Percentiles rank a stretch among this genome's conserved stretches.
These are phyloP conservation scores for Xylaria curta DNA, from an alignment of 495 filamentous ascomycete species.

Conservation along the genomic window DNA sequence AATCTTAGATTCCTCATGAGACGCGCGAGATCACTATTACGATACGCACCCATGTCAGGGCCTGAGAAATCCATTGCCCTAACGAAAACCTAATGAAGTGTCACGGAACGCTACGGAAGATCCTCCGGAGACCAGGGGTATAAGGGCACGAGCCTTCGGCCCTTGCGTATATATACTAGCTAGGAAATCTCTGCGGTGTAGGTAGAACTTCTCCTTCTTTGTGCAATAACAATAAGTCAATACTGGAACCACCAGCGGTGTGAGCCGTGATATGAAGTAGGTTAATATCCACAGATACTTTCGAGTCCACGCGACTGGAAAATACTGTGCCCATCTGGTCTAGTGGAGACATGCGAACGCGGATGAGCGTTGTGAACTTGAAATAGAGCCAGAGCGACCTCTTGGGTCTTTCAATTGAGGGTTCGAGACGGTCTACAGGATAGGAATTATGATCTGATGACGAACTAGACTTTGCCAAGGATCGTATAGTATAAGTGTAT, in stretches of 20 bases:
- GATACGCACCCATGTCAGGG: background rate
- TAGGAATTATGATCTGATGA: background rate
- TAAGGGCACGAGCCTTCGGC: no score
- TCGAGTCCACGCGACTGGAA: conserved; percentile 26
- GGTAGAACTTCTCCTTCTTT: no score
- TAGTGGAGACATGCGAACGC: no score
- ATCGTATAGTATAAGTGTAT: background rate
- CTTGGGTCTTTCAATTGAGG: background rate
- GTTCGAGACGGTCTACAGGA: background rate
- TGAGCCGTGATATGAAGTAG: no score
- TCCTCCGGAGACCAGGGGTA: no score
- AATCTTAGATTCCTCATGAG: background rate
- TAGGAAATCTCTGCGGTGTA: no score
- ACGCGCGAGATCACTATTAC: background rate
- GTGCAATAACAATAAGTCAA: no score
- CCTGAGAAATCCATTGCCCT: background rate
- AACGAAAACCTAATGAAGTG: background rate
- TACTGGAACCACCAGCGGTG: no score
- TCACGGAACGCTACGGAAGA: no score
- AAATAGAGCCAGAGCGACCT: background rate
- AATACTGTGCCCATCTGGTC: no score
- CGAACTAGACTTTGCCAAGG: background rate
- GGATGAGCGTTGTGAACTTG: background rate
- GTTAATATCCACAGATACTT: no score
- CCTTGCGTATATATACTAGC: no score